Evolutionary conservation across 306 rosid genomes (phyloP).

Genomic region (Fragaria vesca): DNA sequence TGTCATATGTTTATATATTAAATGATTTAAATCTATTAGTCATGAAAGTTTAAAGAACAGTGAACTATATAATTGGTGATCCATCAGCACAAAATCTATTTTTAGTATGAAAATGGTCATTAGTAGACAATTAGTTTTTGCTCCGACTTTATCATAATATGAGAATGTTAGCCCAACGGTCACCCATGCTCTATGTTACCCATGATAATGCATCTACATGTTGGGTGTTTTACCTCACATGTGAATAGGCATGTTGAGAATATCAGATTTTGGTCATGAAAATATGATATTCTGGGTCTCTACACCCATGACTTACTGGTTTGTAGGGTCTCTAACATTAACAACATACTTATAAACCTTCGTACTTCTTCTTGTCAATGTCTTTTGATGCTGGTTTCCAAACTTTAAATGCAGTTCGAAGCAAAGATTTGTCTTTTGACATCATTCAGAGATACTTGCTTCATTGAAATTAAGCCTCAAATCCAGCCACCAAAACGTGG

Average conservation of each 20-base stretch:
- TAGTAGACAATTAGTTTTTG: too few relatives aligned
- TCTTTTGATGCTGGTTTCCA: slow-evolving; percentile 27
- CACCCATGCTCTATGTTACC: too few relatives aligned
- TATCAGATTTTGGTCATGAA: background rate
- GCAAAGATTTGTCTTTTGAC: slow-evolving; percentile 89
- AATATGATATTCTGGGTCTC: background rate
- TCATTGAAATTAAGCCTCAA: slow-evolving; percentile 68
- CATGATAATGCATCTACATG: background rate
- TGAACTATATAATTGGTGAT: too few relatives aligned
- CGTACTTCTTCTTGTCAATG: background rate
- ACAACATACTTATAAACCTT: background rate
- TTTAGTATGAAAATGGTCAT: too few relatives aligned
- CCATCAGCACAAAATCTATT: too few relatives aligned
- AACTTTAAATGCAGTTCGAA: slow-evolving; percentile 49
- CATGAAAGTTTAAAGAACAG: too few relatives aligned
- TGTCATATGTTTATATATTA: too few relatives aligned
- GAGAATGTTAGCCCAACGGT: too few relatives aligned
- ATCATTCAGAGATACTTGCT: slow-evolving; percentile 89
- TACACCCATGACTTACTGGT: background rate
- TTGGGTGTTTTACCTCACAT: background rate
- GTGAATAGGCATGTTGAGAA: background rate
- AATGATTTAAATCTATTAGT: too few relatives aligned
- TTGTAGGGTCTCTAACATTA: background rate
- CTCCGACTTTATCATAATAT: too few relatives aligned
- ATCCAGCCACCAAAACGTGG: slow-evolving; percentile 63